A percentile compares a stretch with the other conserved stretches of the same genome.
Evolutionary conservation across 371 early-diverging fungal genomes (phyloP).

Genomic region (Mucor velutinosus): DNA sequence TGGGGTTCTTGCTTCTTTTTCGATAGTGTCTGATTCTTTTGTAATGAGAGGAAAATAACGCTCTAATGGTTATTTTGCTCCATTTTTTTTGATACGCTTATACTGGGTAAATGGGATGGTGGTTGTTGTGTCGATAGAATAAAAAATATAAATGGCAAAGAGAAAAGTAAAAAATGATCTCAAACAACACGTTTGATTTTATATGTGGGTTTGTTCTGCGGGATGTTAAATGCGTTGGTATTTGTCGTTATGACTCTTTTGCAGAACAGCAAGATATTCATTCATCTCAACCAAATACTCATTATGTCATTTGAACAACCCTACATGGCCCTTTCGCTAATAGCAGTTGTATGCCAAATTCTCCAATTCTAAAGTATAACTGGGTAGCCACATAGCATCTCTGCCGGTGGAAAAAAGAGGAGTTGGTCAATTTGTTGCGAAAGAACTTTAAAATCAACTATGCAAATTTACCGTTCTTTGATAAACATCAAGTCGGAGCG

Average conservation of each 20-base stretch:
- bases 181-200: neutral
- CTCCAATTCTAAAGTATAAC: too few species aligned
- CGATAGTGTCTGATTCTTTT: neutral
- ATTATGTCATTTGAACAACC: too few species aligned
- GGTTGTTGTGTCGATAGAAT: neutral
- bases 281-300: too few species aligned
- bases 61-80: neutral
- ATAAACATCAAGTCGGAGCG: too few species aligned
- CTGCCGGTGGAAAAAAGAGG: too few species aligned
- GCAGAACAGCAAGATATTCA: neutral
- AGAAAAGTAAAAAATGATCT: neutral
- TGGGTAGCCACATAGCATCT: too few species aligned
- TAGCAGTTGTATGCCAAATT: too few species aligned
- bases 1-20: neutral
- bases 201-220: neutral
- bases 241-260: neutral
- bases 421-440: too few species aligned
- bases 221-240: neutral
- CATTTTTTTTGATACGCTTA: conserved; percentile 1
- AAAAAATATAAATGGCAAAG: neutral
- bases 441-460: too few species aligned
- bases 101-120: neutral
- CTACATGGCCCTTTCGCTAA: too few species aligned
- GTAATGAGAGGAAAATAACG: neutral
- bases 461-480: too few species aligned